Percentiles rank a stretch among this genome's conserved stretches.
phyloP scores from a whole-genome alignment of 1,284 basidiomycete species.

The Lentinula novae-zelandiae region DNA sequence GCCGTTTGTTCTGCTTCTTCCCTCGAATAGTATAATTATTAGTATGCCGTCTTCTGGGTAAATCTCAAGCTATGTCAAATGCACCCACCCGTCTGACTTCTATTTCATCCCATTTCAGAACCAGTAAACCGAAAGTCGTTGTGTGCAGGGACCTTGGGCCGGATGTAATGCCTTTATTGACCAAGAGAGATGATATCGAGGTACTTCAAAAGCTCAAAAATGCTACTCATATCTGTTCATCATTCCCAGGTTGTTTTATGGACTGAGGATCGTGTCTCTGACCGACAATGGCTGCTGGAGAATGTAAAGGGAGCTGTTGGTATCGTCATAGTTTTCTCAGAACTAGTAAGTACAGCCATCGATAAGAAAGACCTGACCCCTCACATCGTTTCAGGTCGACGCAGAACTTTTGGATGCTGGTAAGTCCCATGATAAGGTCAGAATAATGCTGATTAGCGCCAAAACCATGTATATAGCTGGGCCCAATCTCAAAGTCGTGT shows the following conservation, averaged over 20 bases:
- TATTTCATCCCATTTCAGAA: conserved; percentile 28
- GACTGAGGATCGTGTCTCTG: conserved; percentile 62
- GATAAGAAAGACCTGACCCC: not conserved
- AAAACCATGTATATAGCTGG: conserved; percentile 47
- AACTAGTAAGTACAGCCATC: conserved; percentile 47
- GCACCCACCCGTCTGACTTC: conserved; percentile 29
- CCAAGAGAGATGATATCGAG: conserved; percentile 49
- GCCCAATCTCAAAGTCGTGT: conserved; percentile 70
- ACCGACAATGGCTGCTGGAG: conserved; percentile 76
- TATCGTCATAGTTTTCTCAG: conserved; percentile 65
- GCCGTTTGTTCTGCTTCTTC: not conserved
- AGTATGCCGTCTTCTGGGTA: conserved; percentile 7
- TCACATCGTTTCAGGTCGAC: conserved; percentile 51
- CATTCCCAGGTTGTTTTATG: conserved; percentile 60
- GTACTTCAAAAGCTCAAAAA: conserved; percentile 29
- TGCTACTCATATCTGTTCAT: not conserved
- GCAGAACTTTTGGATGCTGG: conserved; percentile 70
- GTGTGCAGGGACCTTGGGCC: conserved; percentile 67
- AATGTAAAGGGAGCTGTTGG: conserved; percentile 67
- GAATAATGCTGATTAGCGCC: not conserved
- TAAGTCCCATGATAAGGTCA: conserved; percentile 19
- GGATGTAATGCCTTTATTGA: conserved; percentile 65
- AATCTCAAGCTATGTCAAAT: conserved; percentile 12
- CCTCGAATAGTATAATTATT: too few relatives aligned
- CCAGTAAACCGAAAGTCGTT: conserved; percentile 50